Percentiles rank a stretch among this genome's conserved stretches.
Evolutionary conservation across 148 eudicot genomes (phyloP).

Genomic region (Rhododendron ovatum): DNA sequence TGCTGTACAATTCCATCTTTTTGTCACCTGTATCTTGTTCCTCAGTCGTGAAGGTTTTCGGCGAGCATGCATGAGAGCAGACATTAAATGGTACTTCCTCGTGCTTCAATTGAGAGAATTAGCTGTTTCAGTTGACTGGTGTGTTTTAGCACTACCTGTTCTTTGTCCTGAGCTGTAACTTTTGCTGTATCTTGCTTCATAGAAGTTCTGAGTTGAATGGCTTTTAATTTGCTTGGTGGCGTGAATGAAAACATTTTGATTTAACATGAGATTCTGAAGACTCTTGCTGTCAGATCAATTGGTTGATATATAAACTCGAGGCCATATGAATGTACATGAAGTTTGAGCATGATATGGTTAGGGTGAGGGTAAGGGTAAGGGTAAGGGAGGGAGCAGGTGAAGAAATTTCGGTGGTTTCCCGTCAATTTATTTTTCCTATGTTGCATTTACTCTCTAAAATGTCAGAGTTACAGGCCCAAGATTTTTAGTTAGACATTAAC

Average conservation of each 20-base stretch:
- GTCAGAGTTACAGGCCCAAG: not conserved
- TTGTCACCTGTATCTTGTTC: constrained; percentile 79
- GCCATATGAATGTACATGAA: not conserved
- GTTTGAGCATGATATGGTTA: not conserved
- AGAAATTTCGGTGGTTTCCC: not conserved
- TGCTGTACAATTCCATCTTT: constrained; percentile 94
- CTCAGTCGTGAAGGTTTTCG: constrained; percentile 98
- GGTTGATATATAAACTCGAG: not conserved
- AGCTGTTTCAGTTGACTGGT: not conserved
- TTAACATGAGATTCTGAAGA: not conserved
- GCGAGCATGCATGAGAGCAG: constrained; percentile 93
- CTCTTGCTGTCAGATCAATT: not conserved
- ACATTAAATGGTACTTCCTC: constrained; percentile 54
- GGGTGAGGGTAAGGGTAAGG: not conserved
- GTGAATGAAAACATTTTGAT: not conserved
- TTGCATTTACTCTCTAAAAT: not conserved
- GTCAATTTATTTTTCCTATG: not conserved
- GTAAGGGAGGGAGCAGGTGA: not conserved
- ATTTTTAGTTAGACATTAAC: not conserved
- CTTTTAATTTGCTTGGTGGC: not conserved
- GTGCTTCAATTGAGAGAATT: constrained; percentile 3
- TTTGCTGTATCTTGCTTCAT: not conserved
- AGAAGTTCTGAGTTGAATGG: not conserved
- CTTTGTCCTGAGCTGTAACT: not conserved
- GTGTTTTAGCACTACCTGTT: not conserved